Conservation (phyloP, 2,329 filamentous ascomycete species). For the Colletotrichum sp. region DNA sequence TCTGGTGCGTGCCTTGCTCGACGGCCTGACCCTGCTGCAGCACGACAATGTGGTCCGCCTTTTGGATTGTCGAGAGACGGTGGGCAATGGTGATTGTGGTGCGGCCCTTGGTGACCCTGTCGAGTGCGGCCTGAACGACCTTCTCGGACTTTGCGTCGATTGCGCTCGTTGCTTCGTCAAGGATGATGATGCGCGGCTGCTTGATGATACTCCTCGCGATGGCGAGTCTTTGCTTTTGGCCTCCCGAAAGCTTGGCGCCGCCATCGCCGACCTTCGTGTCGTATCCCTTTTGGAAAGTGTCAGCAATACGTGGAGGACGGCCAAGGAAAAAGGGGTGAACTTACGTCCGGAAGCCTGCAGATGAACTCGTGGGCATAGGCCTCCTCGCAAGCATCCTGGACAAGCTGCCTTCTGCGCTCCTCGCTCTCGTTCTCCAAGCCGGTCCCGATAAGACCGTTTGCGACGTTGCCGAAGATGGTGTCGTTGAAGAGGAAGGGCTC, state of each 20-base stretch:
- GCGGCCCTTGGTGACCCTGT: conserved; percentile 18
- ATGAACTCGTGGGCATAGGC: conserved; percentile 61
- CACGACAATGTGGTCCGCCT: conserved; percentile 42
- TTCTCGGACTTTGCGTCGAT: conserved; percentile 38
- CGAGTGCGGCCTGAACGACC: conserved; percentile 40
- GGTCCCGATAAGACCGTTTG: conserved; percentile 45
- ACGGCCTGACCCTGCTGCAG: conserved; percentile 50
- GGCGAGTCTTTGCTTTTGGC: conserved; percentile 66
- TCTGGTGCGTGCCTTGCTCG: conserved; percentile 33
- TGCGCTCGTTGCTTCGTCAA: conserved; percentile 68
- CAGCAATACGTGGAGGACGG: not conserved
- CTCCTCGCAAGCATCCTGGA: conserved; percentile 54
- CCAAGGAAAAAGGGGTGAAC: not conserved
- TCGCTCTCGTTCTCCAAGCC: conserved; percentile 40
- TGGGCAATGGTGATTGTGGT: conserved; percentile 30
- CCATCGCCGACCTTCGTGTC: conserved; percentile 62
- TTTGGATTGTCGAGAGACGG: conserved; percentile 29
- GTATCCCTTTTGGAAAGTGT: conserved; percentile 42
- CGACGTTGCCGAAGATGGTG: conserved; percentile 54
- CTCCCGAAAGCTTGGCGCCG: conserved; percentile 65
- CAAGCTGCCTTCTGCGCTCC: conserved; percentile 42
- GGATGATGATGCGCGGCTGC: conserved; percentile 64
- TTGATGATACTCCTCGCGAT: conserved; percentile 68
- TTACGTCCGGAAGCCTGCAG: conserved; percentile 46
- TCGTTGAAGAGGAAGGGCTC: conserved; percentile 61